Base-by-base conservation (phyloP, 2,329 filamentous ascomycete species). In the Cladophialophora exuberans region DNA sequence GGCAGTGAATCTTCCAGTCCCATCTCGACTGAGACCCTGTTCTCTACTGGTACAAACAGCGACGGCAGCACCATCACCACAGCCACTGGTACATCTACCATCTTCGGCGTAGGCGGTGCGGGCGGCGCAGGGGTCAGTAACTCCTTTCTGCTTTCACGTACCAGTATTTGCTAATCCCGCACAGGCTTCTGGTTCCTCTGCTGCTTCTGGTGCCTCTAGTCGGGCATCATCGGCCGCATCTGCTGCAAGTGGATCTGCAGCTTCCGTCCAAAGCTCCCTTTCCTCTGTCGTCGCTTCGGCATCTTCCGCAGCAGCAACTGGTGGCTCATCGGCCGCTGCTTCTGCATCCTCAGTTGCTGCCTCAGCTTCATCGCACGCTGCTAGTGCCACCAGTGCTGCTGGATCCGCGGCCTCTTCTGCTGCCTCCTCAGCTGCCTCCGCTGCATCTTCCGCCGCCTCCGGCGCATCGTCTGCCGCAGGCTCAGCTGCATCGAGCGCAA, bases 11-110 rank as follows among this genome's bases (percentile, higher is more conserved):
- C 64, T 54, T 54, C 36, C 17, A 58, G 57, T 44, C 44, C 54
- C 26, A 50, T 61, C 15, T 51, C 57, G 17, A 66, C 63, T 30
- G 60, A 54, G 23, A 57, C 60, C 31, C 47, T 59, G 31, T 54
- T 62, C 41, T 57, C 54, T 17, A 65, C 61, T 28, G 51, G 62
- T 30, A 58, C 49, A 44, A 36, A 49, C 46, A 56, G 53, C 50
- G 63, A 64, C 20, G 62, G 59, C 35, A 62, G 61, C 52, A 61
- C 63, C 28, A 59, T 62, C 54, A 59, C 62, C 23, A 62, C 56
- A 33, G 54, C 56, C 25, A 55, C 61, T 41, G 63, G 59, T 26
- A 63, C 50, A 39, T 57, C 61, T 13, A 65, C 64, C 52, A 57
- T 62, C 54, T 60, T 58, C 33, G 47, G 60, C 41, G 54, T 31